A percentile compares a stretch with the other conserved stretches of the same genome.
Evolutionary conservation across 306 rosid species (phyloP).

Genomic region (Styphnolobium japonicum): DNA sequence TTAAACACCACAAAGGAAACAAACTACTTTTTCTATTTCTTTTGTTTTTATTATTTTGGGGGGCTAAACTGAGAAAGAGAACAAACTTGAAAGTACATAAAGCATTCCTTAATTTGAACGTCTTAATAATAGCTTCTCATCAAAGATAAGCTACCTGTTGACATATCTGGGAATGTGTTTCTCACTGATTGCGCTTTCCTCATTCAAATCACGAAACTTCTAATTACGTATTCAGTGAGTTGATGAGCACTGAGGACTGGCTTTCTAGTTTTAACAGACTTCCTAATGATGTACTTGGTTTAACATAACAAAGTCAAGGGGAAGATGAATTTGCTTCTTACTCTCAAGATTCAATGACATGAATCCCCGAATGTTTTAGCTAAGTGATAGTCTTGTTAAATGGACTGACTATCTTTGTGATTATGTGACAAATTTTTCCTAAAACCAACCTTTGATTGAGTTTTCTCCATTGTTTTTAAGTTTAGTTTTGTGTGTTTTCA

Average conservation of each 20-base stretch:
- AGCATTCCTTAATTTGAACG: constrained; percentile 54
- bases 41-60: neutral
- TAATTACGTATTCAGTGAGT: neutral
- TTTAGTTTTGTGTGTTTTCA: too few relatives aligned
- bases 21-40: neutral
- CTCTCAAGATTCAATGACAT: neutral
- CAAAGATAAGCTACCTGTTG: constrained; percentile 35
- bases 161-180: constrained; percentile 29
- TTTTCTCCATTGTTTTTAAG: too few relatives aligned
- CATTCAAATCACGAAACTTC: constrained; percentile 18
- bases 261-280: neutral
- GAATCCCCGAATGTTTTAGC: neutral
- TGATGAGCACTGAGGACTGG: neutral
- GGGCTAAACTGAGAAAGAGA: neutral
- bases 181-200: constrained; percentile 20
- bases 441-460: too few relatives aligned
- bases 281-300: neutral
- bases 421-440: too few relatives aligned
- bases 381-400: too few relatives aligned
- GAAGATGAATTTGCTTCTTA: neutral
- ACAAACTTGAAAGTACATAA: constrained; percentile 43
- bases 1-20: constrained; percentile 27
- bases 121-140: constrained; percentile 42
- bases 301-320: neutral
- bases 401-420: too few relatives aligned